Base-by-base conservation (phyloP, 371 early-diverging fungal species). In the Sporodiniella umbellata region DNA sequence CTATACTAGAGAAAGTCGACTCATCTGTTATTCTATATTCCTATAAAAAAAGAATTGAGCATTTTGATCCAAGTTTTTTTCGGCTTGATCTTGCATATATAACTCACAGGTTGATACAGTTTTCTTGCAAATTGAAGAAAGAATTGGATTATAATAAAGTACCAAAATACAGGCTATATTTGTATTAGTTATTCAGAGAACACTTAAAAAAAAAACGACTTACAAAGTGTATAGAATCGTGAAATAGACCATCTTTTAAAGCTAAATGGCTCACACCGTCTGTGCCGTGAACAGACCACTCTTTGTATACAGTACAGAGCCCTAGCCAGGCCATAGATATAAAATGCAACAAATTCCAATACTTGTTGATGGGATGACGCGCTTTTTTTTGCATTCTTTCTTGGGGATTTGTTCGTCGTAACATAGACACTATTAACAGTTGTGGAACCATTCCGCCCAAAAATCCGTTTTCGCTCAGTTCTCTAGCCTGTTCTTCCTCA, bases 291-390 rank as follows among this genome's bases (percentile, higher is more conserved):
- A 50, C 52, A 7, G 50, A 56, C 50, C 72, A 66, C 45, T 82
- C 75, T 10, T 56, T 56, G 53, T 73, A 76, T 2, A 81, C 71
- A 2, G 78, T 72, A 37, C 72, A 66, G 0, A 72, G 23, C 1
- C 80, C 82, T 12, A 82, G 52, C 54, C 75, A 54, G 1, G 64
- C 45, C 56, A 79, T 79, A 14, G 70, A 49, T 2, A 75, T 51
- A 56, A 82, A 70, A 54, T 82, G 82, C 23, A 78, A 22, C 47
- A 82, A 38, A 18, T 76, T 73, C 82, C 82, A 82, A 62, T 78
- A 82, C 25, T 54, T 60, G 33, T 60, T 55, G 3, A 45, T 50
- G 10, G 54, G 54, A 37, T 50, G 54, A 5, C 35, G 22, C 2
- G 53, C 33, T 42, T 42, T 4, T 8, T 22, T 43, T 15, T 33